Evolutionary conservation across 441 rosid species (phyloP).

Genomic region (Adansonia madagascariensis): DNA sequence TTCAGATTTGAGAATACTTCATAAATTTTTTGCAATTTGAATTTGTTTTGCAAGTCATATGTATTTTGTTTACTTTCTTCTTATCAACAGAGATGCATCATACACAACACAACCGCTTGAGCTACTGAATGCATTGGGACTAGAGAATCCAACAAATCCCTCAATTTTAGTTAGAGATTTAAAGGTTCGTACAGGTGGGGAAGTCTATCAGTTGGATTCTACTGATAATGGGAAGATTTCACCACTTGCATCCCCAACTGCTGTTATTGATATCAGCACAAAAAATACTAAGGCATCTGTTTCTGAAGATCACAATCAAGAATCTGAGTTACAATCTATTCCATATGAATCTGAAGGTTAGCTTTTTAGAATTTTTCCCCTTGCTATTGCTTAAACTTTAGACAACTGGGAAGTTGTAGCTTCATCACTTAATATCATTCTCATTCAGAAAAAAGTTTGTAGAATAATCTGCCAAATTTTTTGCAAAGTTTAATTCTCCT

Average conservation of each 20-base stretch:
- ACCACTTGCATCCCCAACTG: constrained; percentile 42
- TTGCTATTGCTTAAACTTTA: constrained; percentile 17
- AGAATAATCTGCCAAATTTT: constrained; percentile 11
- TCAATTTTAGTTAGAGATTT: constrained; percentile 28
- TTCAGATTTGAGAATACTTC: not conserved
- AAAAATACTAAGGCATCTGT: constrained; percentile 15
- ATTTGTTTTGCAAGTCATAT: constrained; percentile 24
- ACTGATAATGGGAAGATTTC: constrained; percentile 51
- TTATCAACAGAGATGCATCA: constrained; percentile 81
- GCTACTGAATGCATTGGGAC: constrained; percentile 80
- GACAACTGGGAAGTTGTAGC: constrained; percentile 14
- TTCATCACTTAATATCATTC: not conserved
- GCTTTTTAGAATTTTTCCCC: constrained; percentile 12
- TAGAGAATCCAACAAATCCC: constrained; percentile 56
- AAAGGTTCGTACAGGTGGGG: constrained; percentile 39
- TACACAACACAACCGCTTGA: constrained; percentile 99
- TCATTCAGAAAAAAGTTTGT: not conserved
- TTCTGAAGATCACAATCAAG: constrained; percentile 24
- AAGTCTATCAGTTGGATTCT: constrained; percentile 37
- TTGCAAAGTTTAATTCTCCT: constrained; percentile 9
- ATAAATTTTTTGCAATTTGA: not conserved
- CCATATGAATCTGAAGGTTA: constrained; percentile 74
- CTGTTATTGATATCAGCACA: constrained; percentile 36
- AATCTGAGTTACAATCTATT: constrained; percentile 31
- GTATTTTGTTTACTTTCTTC: constrained; percentile 27